Base-by-base conservation (phyloP, 1,139 yeast genomes). In the Suhomyces kunorum region DNA sequence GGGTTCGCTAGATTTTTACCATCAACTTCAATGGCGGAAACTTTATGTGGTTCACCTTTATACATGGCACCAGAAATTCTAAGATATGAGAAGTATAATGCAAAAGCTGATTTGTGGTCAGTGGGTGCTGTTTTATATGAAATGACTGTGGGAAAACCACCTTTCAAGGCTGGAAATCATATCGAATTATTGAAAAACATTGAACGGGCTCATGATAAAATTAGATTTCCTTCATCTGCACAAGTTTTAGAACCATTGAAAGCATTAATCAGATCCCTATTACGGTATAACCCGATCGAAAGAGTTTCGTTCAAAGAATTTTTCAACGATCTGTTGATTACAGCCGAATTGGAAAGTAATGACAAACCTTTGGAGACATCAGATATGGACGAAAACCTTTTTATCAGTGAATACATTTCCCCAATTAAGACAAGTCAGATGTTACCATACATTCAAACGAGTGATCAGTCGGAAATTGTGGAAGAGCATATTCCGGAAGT, bases 1-100 rank as follows among this genome's bases (percentile, higher is more conserved):
- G 98, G 98, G 1, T 94, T 92, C 68, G 98, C 98, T 5, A 74
- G 98, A 47, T 87, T 89, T 56, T 71, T 92, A 49, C 98, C 98
- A 8, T 82, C 87, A 34, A 86, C 96, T 1, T 83, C 96, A 2
- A 74, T 94, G 78, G 98, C 98, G 1, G 98, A 92, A 61, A 92
- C 98, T 3, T 70, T 92, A 48, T 92, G 98, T 71, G 98, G 98
- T 1, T 87, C 96, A 8, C 98, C 98, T 1, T 68, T 92, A 34
- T 92, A 94, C 62, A 92, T 92, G 98, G 98, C 98, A 0, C 98
- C 98, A 0, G 98, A 92, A 63, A 94, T 92, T 36, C 72, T 92
- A 53, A 75, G 95, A 47, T 89, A 88, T 59, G 98, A 94, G 59
- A 92, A 89, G 63, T 92, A 92, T 64, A 89, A 90, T 54, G 98